These are phyloP conservation scores for Boechera stricta DNA, from an alignment of 345 rosid species.

Conservation along the genomic window DNA sequence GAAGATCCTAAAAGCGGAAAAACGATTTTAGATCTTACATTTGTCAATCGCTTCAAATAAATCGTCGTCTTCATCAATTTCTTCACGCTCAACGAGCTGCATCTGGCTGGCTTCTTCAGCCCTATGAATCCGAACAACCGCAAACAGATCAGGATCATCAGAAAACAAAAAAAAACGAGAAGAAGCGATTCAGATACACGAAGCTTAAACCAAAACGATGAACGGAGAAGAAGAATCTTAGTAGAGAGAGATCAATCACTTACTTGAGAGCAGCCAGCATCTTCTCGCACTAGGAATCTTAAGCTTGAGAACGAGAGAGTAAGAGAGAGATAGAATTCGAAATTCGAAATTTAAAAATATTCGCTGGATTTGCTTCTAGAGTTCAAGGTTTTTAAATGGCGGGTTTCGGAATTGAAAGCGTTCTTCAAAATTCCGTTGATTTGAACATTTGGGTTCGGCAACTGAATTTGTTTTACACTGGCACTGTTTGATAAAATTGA, in stretches of 20 bases:
- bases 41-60: slow-evolving; percentile 81
- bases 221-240: slow-evolving; percentile 16
- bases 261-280: slow-evolving; percentile 83
- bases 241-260: slow-evolving; percentile 33
- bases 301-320: slow-evolving; percentile 20
- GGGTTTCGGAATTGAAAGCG: slow-evolving; percentile 48
- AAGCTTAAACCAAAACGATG: slow-evolving; percentile 8
- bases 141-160: background rate
- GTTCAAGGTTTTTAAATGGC: slow-evolving; percentile 45
- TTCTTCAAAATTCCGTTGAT: slow-evolving; percentile 12
- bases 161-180: background rate
- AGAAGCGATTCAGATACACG: slow-evolving; percentile 11
- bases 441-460: slow-evolving; percentile 17
- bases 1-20: background rate
- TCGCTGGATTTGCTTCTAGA: background rate
- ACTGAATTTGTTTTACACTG: slow-evolving; percentile 2
- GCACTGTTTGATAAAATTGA: background rate
- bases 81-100: slow-evolving; percentile 78
- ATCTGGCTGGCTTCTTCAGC: slow-evolving; percentile 71
- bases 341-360: slow-evolving; percentile 8
- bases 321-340: slow-evolving; percentile 40
- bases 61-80: slow-evolving; percentile 71
- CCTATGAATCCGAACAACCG: slow-evolving; percentile 41
- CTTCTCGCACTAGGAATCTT: slow-evolving; percentile 36
- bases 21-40: slow-evolving; percentile 44